Evolutionary conservation across 768 basidiomycete species (phyloP).

Genomic region (Naganishia vaughanmartiniae): DNA sequence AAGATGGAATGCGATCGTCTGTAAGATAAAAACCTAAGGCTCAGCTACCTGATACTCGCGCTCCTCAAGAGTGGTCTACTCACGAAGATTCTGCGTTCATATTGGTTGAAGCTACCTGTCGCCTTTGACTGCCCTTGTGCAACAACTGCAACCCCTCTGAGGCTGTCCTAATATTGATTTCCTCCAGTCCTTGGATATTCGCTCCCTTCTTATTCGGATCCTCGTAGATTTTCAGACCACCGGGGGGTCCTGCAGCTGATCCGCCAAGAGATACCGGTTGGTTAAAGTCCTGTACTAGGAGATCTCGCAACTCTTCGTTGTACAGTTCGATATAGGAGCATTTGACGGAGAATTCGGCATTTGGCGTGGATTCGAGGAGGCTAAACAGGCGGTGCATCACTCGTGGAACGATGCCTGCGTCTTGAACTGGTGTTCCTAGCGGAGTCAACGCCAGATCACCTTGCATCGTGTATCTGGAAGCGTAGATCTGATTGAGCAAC

Average conservation of each 20-base stretch:
- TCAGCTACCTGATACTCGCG: background rate
- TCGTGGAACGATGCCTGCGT: constrained; percentile 95
- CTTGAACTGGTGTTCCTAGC: constrained; percentile 70
- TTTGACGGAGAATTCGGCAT: constrained; percentile 83
- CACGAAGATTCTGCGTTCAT: constrained; percentile 71
- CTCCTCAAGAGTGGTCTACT: constrained; percentile 28
- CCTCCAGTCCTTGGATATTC: constrained; percentile 91
- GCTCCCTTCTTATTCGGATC: constrained; percentile 81
- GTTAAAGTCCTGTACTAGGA: constrained; percentile 72
- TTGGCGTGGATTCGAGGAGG: constrained; percentile 67
- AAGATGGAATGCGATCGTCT: constrained; percentile 96
- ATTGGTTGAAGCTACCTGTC: constrained; percentile 92
- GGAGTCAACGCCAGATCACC: constrained; percentile 66
- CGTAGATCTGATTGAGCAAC: background rate
- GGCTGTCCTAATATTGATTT: constrained; percentile 75
- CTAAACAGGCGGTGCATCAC: constrained; percentile 87
- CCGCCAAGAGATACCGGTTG: constrained; percentile 30
- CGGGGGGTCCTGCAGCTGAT: constrained; percentile 23
- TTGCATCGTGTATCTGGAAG: constrained; percentile 81
- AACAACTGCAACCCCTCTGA: constrained; percentile 78
- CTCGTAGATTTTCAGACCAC: constrained; percentile 84
- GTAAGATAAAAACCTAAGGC: background rate
- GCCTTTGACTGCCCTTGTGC: constrained; percentile 79
- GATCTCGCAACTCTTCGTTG: constrained; percentile 95
- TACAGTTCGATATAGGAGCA: constrained; percentile 93